Percentiles rank a stretch among this genome's conserved stretches.
These are phyloP conservation scores for Citrus trifoliata DNA, from an alignment of 345 rosid genomes.

Conservation along the genomic window DNA sequence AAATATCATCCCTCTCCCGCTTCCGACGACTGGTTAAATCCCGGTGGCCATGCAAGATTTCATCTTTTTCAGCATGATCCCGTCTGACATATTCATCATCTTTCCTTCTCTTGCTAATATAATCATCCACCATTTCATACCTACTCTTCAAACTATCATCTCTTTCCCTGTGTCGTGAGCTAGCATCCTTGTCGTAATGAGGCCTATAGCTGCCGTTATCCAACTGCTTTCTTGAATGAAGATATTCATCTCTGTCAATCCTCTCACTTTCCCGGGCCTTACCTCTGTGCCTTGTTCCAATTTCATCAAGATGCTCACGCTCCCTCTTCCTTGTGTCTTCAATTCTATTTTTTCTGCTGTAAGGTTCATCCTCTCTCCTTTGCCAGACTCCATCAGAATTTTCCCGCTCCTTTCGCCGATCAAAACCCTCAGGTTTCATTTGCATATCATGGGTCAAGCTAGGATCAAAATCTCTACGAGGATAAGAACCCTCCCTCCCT, in stretches of 20 bases:
- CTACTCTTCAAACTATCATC: constrained; percentile 55
- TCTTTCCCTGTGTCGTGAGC: constrained; percentile 53
- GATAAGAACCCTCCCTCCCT: constrained; percentile 57
- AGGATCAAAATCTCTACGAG: constrained; percentile 58
- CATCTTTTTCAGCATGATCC: constrained; percentile 64
- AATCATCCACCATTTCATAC: constrained; percentile 56
- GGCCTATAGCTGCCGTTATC: constrained; percentile 63
- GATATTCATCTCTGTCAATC: constrained; percentile 62
- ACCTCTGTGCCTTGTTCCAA: constrained; percentile 61
- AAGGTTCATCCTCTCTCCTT: constrained; percentile 59
- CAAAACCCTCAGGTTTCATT: constrained; percentile 55
- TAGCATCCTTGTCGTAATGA: constrained; percentile 54
- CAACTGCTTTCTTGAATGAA: constrained; percentile 59
- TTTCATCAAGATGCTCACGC: constrained; percentile 66
- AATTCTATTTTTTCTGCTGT: constrained; percentile 49
- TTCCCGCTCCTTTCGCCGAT: constrained; percentile 67
- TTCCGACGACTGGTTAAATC: constrained; percentile 60
- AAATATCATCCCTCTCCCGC: constrained; percentile 71
- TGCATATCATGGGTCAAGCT: constrained; percentile 33
- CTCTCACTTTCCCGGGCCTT: constrained; percentile 67
- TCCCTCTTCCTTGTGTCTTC: constrained; percentile 77
- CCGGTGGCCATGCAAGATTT: constrained; percentile 51
- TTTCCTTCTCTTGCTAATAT: constrained; percentile 71
- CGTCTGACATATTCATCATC: constrained; percentile 66
- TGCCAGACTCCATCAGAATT: constrained; percentile 56